These are phyloP conservation scores for Zymoseptoria passerinii DNA, from an alignment of 2,329 filamentous ascomycete genomes.

Conservation along the genomic window DNA sequence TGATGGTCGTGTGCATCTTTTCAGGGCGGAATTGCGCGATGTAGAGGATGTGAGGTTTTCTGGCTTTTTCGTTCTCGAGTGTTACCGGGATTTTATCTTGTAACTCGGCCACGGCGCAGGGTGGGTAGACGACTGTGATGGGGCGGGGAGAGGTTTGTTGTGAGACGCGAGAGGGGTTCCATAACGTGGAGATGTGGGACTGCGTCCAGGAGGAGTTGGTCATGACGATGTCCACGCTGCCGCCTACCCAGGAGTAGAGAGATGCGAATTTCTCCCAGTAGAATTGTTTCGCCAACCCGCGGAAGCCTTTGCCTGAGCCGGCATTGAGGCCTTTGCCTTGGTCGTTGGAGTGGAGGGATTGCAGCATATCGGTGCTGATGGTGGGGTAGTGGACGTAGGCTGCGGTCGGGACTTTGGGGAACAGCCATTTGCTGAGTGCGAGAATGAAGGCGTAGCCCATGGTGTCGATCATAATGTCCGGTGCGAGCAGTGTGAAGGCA, in stretches of 20 bases:
- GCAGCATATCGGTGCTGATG: slow-evolving; percentile 95
- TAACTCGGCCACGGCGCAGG: slow-evolving; percentile 81
- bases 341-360: slow-evolving; percentile 23
- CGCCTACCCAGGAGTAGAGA: slow-evolving; percentile 74
- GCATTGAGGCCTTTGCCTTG: slow-evolving; percentile 78
- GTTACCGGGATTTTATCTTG: slow-evolving; percentile 66
- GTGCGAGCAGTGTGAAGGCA: slow-evolving; percentile 82
- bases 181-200: slow-evolving; percentile 68
- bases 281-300: slow-evolving; percentile 61
- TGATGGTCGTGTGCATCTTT: slow-evolving; percentile 85
- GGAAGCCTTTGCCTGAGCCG: slow-evolving; percentile 64
- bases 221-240: slow-evolving; percentile 86
- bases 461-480: slow-evolving; percentile 91
- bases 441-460: slow-evolving; percentile 96
- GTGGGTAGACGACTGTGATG: slow-evolving; percentile 78
- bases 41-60: slow-evolving; percentile 71
- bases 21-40: slow-evolving; percentile 97
- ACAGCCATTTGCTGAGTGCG: slow-evolving; percentile 73
- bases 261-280: slow-evolving; percentile 85
- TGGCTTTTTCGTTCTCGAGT: slow-evolving; percentile 56
- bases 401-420: slow-evolving; percentile 69
- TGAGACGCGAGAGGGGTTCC: slow-evolving; percentile 50
- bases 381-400: slow-evolving; percentile 98
- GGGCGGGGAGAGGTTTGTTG: slow-evolving; percentile 43
- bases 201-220: slow-evolving; percentile 96